Base-by-base conservation (phyloP, 2,329 filamentous ascomycete genomes). In the Samsoniella hepiali region DNA sequence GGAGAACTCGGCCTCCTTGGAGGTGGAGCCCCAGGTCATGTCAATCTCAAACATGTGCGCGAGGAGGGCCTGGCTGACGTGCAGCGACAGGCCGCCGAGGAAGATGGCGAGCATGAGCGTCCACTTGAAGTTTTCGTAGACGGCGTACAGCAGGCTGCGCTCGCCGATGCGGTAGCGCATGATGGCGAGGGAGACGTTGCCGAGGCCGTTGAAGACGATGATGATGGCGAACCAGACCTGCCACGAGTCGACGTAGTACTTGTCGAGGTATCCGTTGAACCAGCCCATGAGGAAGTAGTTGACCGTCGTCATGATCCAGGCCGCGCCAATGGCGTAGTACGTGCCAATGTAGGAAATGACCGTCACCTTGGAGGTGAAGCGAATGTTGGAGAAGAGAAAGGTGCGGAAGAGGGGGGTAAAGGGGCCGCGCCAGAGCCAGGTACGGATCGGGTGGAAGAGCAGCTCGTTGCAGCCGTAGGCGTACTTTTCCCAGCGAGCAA, bases 251-350 rank as follows among this genome's bases (percentile, higher is more conserved):
- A 88, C 78, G 73, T 90, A 91, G 76, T 85, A 88, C 66, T 88
- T 83, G 70, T 88, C 86, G 49, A 88, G 78, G 58, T 85, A 78
- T 36, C 87, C 88, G 69, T 88, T 87, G 76, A 83, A 89, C 85
- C 87, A 90, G 44, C 89, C 89, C 58, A 90, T 80, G 44, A 90
- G 75, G 73, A 91, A 85, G 74, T 91, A 92, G 75, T 91, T 92
- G 64, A 84, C 75, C 1, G 88, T 70, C 0, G 88, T 89, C 56
- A 91, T 78, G n/a, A 87, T 76, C 78, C 88, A 86, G 2, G 87
- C 84, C 0, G 84, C 84, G 3, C 84, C 89, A 63, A 92, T 85
- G 31, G 89, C 89, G 69, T 89, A 90, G 76, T 91, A 90, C 5
- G 88, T 89, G 65, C 85, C 86, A 65, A 90, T 86, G 72, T 90